Conservation (phyloP, 2,329 filamentous ascomycete genomes). For the Nothophaeocryptopus gaeumannii region DNA sequence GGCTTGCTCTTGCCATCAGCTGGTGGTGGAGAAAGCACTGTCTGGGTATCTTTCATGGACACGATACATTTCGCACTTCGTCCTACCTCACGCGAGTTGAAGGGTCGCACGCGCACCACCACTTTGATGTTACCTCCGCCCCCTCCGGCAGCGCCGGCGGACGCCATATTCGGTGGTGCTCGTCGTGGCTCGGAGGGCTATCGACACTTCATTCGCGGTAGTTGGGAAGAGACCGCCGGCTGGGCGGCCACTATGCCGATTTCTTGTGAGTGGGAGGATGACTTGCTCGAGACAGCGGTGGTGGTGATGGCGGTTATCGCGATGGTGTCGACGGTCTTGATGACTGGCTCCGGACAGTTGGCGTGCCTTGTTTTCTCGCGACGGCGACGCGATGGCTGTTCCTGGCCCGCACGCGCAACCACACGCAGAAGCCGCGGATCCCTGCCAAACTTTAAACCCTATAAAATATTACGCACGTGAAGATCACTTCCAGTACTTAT, state of each 20-base stretch:
- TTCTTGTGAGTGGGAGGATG: no score
- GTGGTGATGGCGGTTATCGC: neutral
- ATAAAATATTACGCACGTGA: no score
- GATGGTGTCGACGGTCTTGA: neutral
- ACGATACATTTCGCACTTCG: conserved; percentile 94
- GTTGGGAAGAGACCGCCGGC: no score
- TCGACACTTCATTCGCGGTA: no score
- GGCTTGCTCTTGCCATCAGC: conserved; percentile 62
- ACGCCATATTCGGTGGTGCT: conserved; percentile 22
- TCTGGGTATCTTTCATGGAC: conserved; percentile 92
- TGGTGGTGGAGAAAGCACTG: conserved; percentile 72
- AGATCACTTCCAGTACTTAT: no score
- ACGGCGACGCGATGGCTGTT: no score
- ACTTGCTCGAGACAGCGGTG: neutral
- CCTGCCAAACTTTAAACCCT: no score
- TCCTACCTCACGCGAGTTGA: conserved; percentile 82
- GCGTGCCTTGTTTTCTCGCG: no score
- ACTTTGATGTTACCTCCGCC: conserved; percentile 99
- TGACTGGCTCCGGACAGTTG: no score
- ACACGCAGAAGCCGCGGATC: no score
- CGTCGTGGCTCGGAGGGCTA: neutral
- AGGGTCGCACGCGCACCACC: conserved; percentile 92
- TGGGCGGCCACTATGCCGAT: no score
- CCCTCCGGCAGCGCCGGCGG: conserved; percentile 36
- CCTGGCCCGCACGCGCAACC: no score